Percentiles rank a stretch among this genome's conserved stretches.
These are phyloP conservation scores for Plantago major DNA, from an alignment of 257 asterid genomes.

Conservation along the genomic window DNA sequence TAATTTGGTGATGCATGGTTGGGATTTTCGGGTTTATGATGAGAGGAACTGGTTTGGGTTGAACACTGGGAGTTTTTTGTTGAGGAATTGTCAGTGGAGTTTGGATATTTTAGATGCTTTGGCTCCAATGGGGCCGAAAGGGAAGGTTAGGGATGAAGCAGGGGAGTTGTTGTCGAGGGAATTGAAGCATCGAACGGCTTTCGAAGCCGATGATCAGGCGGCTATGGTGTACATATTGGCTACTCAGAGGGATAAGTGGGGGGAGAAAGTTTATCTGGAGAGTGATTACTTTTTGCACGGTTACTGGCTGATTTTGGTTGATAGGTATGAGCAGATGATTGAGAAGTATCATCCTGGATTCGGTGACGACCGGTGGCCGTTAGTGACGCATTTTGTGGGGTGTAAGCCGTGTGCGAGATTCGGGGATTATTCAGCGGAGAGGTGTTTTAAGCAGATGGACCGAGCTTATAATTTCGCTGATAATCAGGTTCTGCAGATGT, in stretches of 20 bases:
- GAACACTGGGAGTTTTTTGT: constrained; percentile 48
- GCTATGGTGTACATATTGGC: constrained; percentile 55
- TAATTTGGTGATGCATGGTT: constrained; percentile 49
- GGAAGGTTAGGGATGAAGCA: constrained; percentile 37
- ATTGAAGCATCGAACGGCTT: constrained; percentile 44
- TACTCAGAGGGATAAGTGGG: constrained; percentile 55
- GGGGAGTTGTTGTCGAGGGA: constrained; percentile 39
- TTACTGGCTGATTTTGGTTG: constrained; percentile 60
- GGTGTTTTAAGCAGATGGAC: constrained; percentile 59
- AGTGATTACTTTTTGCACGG: constrained; percentile 42
- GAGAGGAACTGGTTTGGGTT: constrained; percentile 51
- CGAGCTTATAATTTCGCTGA: constrained; percentile 53
- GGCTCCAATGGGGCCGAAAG: constrained; percentile 60
- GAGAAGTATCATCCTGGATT: constrained; percentile 50
- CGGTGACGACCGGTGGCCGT: constrained; percentile 59
- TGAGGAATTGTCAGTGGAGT: constrained; percentile 53
- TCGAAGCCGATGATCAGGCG: constrained; percentile 54
- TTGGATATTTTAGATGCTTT: constrained; percentile 45
- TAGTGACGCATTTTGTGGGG: constrained; percentile 59
- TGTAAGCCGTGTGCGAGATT: constrained; percentile 62
- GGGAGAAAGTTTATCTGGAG: constrained; percentile 46
- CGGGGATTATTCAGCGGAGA: constrained; percentile 53
- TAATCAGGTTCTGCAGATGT: constrained; percentile 53
- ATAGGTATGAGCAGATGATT: constrained; percentile 51
- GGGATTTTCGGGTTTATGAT: constrained; percentile 41